phyloP scores from a whole-genome alignment of 495 filamentous ascomycete species.

The Penicillium herquei region DNA sequence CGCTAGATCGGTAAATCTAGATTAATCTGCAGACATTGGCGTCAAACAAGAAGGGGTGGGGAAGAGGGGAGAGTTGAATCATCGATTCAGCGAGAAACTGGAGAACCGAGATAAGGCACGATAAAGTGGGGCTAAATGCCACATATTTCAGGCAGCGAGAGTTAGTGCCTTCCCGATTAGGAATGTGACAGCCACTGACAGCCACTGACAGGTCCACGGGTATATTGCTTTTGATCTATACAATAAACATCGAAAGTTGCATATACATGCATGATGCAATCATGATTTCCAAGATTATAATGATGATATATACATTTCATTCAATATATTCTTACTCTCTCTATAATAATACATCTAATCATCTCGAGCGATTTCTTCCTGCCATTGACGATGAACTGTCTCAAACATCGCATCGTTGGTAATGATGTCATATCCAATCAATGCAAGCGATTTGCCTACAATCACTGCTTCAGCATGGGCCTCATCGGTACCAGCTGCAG shows the following conservation, averaged over 20 bases:
- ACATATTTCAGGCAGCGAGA: not conserved
- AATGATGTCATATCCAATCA: slow-evolving; percentile 54
- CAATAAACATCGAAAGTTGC: not conserved
- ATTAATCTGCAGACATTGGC: slow-evolving; percentile 14
- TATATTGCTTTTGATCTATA: not conserved
- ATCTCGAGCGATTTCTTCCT: slow-evolving; percentile 20
- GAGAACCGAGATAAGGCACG: not conserved
- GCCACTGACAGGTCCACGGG: slow-evolving; percentile 1
- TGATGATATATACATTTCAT: too few species aligned
- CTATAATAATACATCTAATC: not conserved
- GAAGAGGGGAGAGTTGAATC: slow-evolving; percentile 11
- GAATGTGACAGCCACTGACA: not conserved
- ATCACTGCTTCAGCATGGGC: slow-evolving; percentile 52
- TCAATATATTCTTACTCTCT: not conserved
- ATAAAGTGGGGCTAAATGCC: not conserved
- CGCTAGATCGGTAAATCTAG: slow-evolving; percentile 2
- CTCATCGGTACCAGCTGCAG: slow-evolving; percentile 51
- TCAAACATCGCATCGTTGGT: slow-evolving; percentile 44
- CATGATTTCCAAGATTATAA: not conserved
- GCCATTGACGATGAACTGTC: slow-evolving; percentile 27
- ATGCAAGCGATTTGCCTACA: slow-evolving; percentile 55
- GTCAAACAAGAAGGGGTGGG: not conserved
- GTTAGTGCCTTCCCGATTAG: not conserved
- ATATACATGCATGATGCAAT: not conserved
- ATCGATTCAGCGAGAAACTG: slow-evolving; percentile 1